Evolutionary conservation across 345 rosid genomes (phyloP).

Genomic region (Aegle marmelos): DNA sequence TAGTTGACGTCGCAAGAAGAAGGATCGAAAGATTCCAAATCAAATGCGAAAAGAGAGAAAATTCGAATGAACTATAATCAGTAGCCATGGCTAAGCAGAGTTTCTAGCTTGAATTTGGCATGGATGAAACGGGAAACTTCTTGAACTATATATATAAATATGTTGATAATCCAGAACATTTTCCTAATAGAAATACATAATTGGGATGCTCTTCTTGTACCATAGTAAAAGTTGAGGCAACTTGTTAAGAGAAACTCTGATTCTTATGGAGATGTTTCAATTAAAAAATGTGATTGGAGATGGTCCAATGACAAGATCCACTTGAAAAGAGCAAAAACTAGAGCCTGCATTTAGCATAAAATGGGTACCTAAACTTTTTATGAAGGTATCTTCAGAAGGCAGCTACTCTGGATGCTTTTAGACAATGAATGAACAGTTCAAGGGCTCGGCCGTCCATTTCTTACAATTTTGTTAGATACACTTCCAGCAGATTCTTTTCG

Average conservation of each 20-base stretch:
- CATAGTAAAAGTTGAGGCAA: not conserved
- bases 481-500: not conserved
- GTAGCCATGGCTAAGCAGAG: not conserved
- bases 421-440: not conserved
- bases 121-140: not conserved
- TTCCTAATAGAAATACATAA: not conserved
- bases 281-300: not conserved
- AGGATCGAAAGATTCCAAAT: not conserved
- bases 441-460: constrained; percentile 5
- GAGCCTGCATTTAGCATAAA: not conserved
- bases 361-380: not conserved
- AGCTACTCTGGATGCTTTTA: not conserved
- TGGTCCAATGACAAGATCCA: not conserved
- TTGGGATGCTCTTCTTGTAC: not conserved
- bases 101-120: not conserved
- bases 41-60: constrained; percentile 3
- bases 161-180: not conserved
- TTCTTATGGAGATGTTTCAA: not conserved
- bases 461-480: not conserved
- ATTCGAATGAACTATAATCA: not conserved
- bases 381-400: not conserved
- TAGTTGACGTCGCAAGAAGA: not conserved
- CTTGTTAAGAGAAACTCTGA: not conserved
- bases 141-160: not conserved
- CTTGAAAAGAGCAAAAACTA: not conserved